Evolutionary conservation across 768 basidiomycete species (phyloP).

Genomic region (Calocera viscosa): DNA sequence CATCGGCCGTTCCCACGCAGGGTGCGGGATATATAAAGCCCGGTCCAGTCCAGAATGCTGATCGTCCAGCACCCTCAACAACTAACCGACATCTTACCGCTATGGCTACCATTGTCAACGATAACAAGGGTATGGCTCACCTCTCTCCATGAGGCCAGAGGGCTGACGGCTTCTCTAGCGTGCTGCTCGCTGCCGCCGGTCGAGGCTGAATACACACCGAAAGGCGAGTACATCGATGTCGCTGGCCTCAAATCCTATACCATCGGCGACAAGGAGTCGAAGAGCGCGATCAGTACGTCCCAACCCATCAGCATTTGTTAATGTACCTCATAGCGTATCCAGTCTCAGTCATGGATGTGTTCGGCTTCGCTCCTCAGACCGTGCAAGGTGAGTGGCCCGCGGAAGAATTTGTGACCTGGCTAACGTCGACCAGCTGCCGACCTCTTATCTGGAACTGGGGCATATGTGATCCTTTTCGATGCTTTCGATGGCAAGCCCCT

Average conservation of each 20-base stretch:
- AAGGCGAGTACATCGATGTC: conserved; percentile 27
- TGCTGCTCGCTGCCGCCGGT: conserved; percentile 50
- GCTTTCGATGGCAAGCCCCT: conserved; percentile 7
- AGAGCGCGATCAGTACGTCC: conserved; percentile 5
- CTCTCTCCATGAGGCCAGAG: neutral
- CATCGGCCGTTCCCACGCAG: neutral
- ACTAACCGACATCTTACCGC: neutral
- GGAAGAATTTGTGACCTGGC: too few relatives aligned
- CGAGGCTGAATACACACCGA: conserved; percentile 39
- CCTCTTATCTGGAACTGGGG: neutral
- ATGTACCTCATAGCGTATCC: neutral
- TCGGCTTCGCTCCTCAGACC: conserved; percentile 8
- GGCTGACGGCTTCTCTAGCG: conserved; percentile 15
- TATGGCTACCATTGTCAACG: neutral
- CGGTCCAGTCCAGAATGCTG: neutral
- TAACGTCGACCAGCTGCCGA: neutral
- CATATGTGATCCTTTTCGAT: neutral
- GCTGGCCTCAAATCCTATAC: conserved; percentile 30
- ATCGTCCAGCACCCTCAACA: neutral
- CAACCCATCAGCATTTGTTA: neutral
- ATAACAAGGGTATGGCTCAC: neutral
- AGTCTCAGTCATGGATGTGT: conserved; percentile 1
- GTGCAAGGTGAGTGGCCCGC: neutral
- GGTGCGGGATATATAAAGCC: neutral
- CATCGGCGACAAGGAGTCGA: conserved; percentile 14